Percentiles rank a stretch among this genome's conserved stretches.
These are phyloP conservation scores for Cyclotella baltica DNA, from an alignment of 108 stramenopile genomes.

Conservation along the genomic window DNA sequence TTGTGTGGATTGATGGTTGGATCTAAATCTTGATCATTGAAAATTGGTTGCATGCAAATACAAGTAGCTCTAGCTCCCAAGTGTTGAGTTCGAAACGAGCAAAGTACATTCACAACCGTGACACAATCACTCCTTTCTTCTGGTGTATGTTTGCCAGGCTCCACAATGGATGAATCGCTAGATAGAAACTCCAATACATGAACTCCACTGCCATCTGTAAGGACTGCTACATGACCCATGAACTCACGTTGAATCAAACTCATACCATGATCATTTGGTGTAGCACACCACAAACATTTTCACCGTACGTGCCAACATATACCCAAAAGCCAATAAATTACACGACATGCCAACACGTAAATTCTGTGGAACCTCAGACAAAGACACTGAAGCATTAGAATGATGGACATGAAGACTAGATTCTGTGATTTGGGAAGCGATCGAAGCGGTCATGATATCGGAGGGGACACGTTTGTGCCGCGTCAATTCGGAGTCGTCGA, in stretches of 20 bases:
- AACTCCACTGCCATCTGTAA: slow-evolving; percentile 34
- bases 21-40: neutral
- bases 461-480: neutral
- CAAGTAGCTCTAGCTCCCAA: slow-evolving; percentile 37
- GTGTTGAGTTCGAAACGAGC: slow-evolving; percentile 32
- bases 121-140: neutral
- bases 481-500: neutral
- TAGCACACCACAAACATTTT: slow-evolving; percentile 20
- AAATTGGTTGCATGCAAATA: slow-evolving; percentile 40
- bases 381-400: slow-evolving; percentile 33
- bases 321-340: slow-evolving; percentile 32
- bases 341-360: slow-evolving; percentile 42
- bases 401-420: neutral
- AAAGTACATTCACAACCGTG: slow-evolving; percentile 25
- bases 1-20: neutral
- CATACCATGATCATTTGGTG: slow-evolving; percentile 23
- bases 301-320: slow-evolving; percentile 18
- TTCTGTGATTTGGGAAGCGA: slow-evolving; percentile 16
- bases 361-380: slow-evolving; percentile 23
- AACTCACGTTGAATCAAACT: slow-evolving; percentile 32
- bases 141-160: neutral
- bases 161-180: neutral
- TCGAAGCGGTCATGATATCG: neutral
- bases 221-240: slow-evolving; percentile 46
- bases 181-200: slow-evolving; percentile 30